These are phyloP conservation scores for Stachybotrys elegans DNA, from an alignment of 2,329 filamentous ascomycete genomes.

Conservation along the genomic window DNA sequence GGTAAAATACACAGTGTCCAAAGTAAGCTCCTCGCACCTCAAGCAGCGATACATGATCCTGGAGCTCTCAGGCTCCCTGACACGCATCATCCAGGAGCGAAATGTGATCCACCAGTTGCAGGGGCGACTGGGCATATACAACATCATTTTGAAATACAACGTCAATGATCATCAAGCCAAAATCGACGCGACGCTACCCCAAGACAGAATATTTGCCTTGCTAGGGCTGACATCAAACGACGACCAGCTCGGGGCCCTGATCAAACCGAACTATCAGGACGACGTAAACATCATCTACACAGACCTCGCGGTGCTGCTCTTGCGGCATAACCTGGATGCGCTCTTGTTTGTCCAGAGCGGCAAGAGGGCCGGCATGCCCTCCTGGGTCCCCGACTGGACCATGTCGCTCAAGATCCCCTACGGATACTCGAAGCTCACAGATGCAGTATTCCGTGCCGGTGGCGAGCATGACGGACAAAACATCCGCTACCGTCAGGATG, in stretches of 20 bases:
- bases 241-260: slow-evolving; percentile 9
- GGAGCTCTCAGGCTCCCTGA: neutral
- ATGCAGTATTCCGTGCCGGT: slow-evolving; percentile 17
- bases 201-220: slow-evolving; percentile 26
- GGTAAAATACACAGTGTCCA: too few species aligned
- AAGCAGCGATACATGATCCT: too few species aligned
- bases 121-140: slow-evolving; percentile 14
- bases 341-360: slow-evolving; percentile 24
- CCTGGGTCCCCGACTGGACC: slow-evolving; percentile 30
- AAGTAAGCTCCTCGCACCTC: too few species aligned
- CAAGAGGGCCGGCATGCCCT: slow-evolving; percentile 18
- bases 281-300: slow-evolving; percentile 9
- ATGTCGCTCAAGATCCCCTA: slow-evolving; percentile 19
- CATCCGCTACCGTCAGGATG: slow-evolving; percentile 5
- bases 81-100: slow-evolving; percentile 24
- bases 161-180: slow-evolving; percentile 17
- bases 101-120: slow-evolving; percentile 19
- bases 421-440: slow-evolving; percentile 15
- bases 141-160: slow-evolving; percentile 23
- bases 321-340: slow-evolving; percentile 18
- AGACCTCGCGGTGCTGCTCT: slow-evolving; percentile 11
- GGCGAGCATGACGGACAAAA: neutral
- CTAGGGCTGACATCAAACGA: slow-evolving; percentile 20
- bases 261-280: slow-evolving; percentile 12
- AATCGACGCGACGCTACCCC: slow-evolving; percentile 18